phyloP scores from a whole-genome alignment of 352 stramenopile species.

The Globisporangium irregulare region DNA sequence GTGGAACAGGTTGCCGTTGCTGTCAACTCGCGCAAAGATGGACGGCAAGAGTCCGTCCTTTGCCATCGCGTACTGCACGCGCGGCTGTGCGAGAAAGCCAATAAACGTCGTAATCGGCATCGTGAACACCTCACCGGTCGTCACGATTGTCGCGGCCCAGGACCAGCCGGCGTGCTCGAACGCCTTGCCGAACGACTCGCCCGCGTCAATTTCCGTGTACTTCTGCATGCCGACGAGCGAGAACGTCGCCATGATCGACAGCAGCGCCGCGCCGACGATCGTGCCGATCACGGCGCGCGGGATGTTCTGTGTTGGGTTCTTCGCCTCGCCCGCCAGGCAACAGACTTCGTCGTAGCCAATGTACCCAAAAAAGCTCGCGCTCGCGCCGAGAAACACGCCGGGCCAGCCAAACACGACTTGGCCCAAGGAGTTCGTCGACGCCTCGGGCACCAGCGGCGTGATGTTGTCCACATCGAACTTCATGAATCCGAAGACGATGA shows the following conservation, averaged over 20 bases:
- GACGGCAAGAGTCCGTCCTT: constrained; percentile 91
- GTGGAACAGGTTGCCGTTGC: constrained; percentile 68
- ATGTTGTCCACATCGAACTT: constrained; percentile 85
- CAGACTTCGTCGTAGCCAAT: constrained; percentile 97
- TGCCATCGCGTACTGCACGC: constrained; percentile 90
- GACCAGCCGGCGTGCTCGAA: constrained; percentile 61
- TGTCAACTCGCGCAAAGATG: constrained; percentile 77
- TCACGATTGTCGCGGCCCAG: constrained; percentile 84
- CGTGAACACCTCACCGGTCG: constrained; percentile 91
- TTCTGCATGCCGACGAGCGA: constrained; percentile 91
- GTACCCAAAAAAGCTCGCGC: constrained; percentile 95
- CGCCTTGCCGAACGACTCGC: constrained; percentile 67
- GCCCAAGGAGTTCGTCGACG: constrained; percentile 25
- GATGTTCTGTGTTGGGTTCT: constrained; percentile 84
- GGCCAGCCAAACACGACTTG: constrained; percentile 59
- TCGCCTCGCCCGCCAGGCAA: constrained; percentile 89
- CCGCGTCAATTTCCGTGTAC: constrained; percentile 78
- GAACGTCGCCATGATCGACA: constrained; percentile 88
- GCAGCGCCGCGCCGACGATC: constrained; percentile 73
- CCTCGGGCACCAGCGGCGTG: constrained; percentile 74
- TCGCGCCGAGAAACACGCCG: constrained; percentile 87
- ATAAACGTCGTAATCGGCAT: constrained; percentile 96
- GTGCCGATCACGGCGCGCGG: constrained; percentile 89
- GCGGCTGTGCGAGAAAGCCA: constrained; percentile 92
- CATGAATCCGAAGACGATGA: constrained; percentile 86